Evolutionary conservation across 2,329 filamentous ascomycete species (phyloP).

Genomic region (Simplicillium sp.): DNA sequence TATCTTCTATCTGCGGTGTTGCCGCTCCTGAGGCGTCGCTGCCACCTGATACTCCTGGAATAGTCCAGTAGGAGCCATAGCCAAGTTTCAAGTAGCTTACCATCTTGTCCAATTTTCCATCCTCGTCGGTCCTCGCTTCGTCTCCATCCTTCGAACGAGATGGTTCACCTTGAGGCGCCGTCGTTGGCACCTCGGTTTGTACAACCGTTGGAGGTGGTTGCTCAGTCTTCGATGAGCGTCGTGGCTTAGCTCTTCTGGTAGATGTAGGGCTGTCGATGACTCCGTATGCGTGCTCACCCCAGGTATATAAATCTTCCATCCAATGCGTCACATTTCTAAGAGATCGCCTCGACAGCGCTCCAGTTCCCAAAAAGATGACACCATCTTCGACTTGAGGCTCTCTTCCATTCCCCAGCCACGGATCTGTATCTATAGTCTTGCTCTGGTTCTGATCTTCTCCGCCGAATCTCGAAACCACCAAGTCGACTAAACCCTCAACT

Average conservation of each 20-base stretch:
- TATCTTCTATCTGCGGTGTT: constrained; percentile 4
- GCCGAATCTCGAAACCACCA: constrained; percentile 82
- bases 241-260: constrained; percentile 34
- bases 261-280: constrained; percentile 70
- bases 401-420: constrained; percentile 67
- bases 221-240: background rate
- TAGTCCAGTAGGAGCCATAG: constrained; percentile 57
- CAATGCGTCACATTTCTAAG: constrained; percentile 68
- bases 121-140: constrained; percentile 15
- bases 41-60: constrained; percentile 21
- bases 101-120: constrained; percentile 41
- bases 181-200: constrained; percentile 1
- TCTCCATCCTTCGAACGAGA: constrained; percentile 2
- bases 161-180: constrained; percentile 4
- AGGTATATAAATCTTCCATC: constrained; percentile 81
- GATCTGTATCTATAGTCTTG: constrained; percentile 10
- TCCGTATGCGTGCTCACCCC: constrained; percentile 79
- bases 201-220: background rate
- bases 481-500: constrained; percentile 76
- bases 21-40: background rate
- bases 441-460: constrained; percentile 23
- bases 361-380: constrained; percentile 75
- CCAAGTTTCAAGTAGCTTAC: constrained; percentile 58
- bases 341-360: constrained; percentile 61
- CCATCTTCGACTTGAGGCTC: constrained; percentile 68